A percentile compares a stretch with the other conserved stretches of the same genome.
phyloP scores from a whole-genome alignment of 495 filamentous ascomycete genomes.

The Neurospora sp. region DNA sequence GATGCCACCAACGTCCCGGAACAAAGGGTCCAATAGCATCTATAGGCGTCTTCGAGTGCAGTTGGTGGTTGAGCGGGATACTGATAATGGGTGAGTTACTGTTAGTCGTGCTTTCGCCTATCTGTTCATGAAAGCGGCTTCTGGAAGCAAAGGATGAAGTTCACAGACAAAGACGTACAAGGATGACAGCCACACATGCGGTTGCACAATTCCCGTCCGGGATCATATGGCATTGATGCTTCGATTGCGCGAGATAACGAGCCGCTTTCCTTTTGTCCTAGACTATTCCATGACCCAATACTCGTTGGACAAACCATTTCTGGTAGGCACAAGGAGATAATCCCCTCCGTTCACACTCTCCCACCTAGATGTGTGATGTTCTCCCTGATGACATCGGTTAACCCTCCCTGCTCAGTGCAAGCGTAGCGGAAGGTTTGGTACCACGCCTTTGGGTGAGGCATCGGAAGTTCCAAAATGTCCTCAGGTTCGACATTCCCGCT shows the following conservation, averaged over 20 bases:
- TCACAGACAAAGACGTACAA: neutral
- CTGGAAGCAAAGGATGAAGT: neutral
- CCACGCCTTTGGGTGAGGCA: conserved; percentile 47
- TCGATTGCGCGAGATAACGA: neutral
- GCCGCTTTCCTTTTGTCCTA: neutral
- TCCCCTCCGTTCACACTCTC: conserved; percentile 22
- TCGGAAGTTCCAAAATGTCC: conserved; percentile 44
- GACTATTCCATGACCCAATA: neutral
- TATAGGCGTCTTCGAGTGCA: neutral
- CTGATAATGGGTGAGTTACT: neutral
- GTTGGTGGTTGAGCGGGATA: neutral
- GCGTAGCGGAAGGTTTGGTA: conserved; percentile 36
- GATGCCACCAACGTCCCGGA: neutral
- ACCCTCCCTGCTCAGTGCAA: conserved; percentile 39
- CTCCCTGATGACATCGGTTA: conserved; percentile 35
- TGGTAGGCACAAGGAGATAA: neutral
- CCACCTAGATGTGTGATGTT: conserved; percentile 46
- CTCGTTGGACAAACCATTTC: neutral
- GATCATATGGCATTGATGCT: neutral
- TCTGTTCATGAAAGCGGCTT: neutral
- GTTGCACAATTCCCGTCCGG: neutral
- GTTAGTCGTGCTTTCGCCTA: neutral
- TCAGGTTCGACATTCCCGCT: conserved; percentile 38
- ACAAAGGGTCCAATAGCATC: neutral
- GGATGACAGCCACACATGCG: neutral